Conservation (phyloP, 495 filamentous ascomycete species). For the Talaromyces trachyspermus region DNA sequence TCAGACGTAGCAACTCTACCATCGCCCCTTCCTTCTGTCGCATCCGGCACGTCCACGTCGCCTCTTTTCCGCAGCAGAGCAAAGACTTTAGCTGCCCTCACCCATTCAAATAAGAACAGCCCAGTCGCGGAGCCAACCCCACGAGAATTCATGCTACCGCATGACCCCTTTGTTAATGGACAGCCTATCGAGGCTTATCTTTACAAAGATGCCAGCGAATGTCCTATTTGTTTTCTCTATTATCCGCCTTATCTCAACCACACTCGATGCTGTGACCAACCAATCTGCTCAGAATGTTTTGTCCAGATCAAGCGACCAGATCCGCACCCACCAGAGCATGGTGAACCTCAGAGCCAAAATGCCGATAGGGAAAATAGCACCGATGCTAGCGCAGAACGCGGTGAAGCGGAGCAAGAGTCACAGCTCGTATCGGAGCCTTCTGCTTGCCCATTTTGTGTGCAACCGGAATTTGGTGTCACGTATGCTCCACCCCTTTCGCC, state of each 20-base stretch:
- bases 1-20: slow-evolving; percentile 57
- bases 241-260: slow-evolving; percentile 96
- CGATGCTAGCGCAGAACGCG: slow-evolving; percentile 24
- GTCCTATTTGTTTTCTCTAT: slow-evolving; percentile 92
- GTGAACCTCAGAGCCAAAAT: slow-evolving; percentile 43
- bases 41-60: slow-evolving; percentile 53
- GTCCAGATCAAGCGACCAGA: slow-evolving; percentile 97
- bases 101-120: slow-evolving; percentile 57
- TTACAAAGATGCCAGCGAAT: slow-evolving; percentile 86
- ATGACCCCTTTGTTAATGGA: slow-evolving; percentile 85
- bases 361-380: slow-evolving; percentile 30
- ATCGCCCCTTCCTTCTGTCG: slow-evolving; percentile 41
- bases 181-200: slow-evolving; percentile 85
- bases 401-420: slow-evolving; percentile 45
- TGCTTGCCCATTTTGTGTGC: slow-evolving; percentile 92
- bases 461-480: slow-evolving; percentile 89
- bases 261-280: slow-evolving; percentile 91
- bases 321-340: slow-evolving; percentile 88
- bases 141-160: slow-evolving; percentile 70
- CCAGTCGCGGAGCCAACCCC: slow-evolving; percentile 64
- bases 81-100: slow-evolving; percentile 81
- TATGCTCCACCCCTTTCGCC: slow-evolving; percentile 79
- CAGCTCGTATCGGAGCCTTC: slow-evolving; percentile 83
- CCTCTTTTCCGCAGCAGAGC: slow-evolving; percentile 59
- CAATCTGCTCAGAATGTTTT: slow-evolving; percentile 98